A percentile compares a stretch with the other conserved stretches of the same genome.
Evolutionary conservation across 106 monocot species (phyloP).

Genomic region (Hemerocallis citrina): DNA sequence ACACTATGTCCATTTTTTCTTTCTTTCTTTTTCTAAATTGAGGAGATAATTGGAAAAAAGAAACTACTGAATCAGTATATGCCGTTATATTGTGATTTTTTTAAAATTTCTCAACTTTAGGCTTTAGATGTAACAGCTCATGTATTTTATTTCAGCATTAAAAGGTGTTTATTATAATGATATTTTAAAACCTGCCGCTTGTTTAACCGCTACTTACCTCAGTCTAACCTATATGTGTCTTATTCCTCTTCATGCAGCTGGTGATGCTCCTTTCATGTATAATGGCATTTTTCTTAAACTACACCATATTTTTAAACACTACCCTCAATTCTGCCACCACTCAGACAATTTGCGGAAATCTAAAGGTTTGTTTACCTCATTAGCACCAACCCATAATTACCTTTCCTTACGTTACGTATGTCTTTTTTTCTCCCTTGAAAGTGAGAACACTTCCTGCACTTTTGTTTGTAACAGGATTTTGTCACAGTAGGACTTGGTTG

Average conservation of each 20-base stretch:
- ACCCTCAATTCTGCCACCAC: conserved; percentile 87
- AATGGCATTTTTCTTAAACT: conserved; percentile 91
- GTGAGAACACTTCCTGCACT: neutral
- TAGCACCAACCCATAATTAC: neutral
- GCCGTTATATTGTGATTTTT: no score
- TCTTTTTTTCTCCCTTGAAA: neutral
- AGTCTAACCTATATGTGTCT: no score
- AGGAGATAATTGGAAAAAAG: no score
- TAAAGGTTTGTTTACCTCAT: conserved; percentile 41
- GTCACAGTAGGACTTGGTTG: conserved; percentile 86
- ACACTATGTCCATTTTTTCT: no score
- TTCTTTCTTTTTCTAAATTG: no score
- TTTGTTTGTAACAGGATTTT: conserved; percentile 47
- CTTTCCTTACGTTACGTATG: neutral
- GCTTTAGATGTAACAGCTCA: no score
- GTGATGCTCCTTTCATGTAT: conserved; percentile 81
- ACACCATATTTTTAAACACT: conserved; percentile 87
- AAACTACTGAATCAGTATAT: no score
- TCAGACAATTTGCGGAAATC: conserved; percentile 91
- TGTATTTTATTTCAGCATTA: no score
- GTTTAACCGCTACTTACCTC: no score
- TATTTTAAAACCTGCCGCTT: no score
- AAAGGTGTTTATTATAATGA: no score
- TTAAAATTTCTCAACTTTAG: no score
- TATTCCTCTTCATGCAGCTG: conserved; percentile 50